Evolutionary conservation across 352 stramenopile species (phyloP).

Genomic region (Globisporangium apiculatum): DNA sequence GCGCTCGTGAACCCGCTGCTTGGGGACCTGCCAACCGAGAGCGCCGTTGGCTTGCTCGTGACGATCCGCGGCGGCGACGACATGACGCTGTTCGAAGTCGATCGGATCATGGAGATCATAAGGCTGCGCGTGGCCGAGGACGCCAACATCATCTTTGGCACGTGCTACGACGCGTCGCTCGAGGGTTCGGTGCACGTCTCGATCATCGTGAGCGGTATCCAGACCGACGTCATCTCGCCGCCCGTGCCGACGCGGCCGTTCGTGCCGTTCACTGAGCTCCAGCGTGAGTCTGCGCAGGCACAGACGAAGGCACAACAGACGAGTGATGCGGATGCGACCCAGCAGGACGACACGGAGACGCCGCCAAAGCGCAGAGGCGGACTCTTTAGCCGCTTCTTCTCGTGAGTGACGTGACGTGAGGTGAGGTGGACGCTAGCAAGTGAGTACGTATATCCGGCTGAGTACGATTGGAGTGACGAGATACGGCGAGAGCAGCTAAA

Average conservation of each 20-base stretch:
- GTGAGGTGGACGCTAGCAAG: background rate
- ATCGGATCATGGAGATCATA: conserved; percentile 87
- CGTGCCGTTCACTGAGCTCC: conserved; percentile 31
- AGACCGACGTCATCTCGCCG: conserved; percentile 78
- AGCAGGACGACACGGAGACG: conserved; percentile 6
- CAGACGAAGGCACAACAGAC: conserved; percentile 10
- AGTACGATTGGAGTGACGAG: too few species aligned
- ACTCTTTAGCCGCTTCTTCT: conserved; percentile 72
- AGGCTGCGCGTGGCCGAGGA: conserved; percentile 67
- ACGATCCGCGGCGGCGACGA: conserved; percentile 92
- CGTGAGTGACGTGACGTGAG: conserved; percentile 15
- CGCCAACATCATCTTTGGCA: conserved; percentile 88
- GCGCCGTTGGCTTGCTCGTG: conserved; percentile 91
- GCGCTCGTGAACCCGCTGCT: conserved; percentile 94
- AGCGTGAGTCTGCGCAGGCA: conserved; percentile 22
- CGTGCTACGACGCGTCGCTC: conserved; percentile 79
- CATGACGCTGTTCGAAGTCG: conserved; percentile 92
- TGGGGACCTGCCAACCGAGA: conserved; percentile 90
- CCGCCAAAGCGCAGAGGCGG: conserved; percentile 21
- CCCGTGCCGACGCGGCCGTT: conserved; percentile 48
- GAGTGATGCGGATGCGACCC: conserved; percentile 6
- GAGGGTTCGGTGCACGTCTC: conserved; percentile 79
- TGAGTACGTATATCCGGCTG: background rate
- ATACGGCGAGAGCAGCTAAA: too few species aligned
- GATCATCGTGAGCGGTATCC: conserved; percentile 86